phyloP scores from a whole-genome alignment of 345 rosid genomes.

The Eucalyptus curtisii region DNA sequence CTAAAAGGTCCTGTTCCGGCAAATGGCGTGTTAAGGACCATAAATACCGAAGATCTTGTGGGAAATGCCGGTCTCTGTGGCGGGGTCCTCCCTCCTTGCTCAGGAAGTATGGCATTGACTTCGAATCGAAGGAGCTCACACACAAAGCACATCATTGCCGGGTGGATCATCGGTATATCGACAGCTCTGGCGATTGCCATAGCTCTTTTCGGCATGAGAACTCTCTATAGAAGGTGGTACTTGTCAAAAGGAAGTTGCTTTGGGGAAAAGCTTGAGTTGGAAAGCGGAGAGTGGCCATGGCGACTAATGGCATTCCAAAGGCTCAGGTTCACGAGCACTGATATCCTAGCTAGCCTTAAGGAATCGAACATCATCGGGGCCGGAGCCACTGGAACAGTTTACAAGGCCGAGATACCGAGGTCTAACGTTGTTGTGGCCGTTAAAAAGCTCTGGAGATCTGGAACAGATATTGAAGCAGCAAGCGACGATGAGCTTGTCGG shows the following conservation, averaged over 20 bases:
- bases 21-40: constrained; percentile 64
- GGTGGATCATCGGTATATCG: constrained; percentile 60
- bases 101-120: constrained; percentile 5
- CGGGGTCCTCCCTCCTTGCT: constrained; percentile 70
- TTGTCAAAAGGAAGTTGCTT: constrained; percentile 32
- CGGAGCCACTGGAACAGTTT: constrained; percentile 89
- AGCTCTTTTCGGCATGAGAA: constrained; percentile 19
- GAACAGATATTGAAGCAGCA: constrained; percentile 46
- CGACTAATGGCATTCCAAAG: constrained; percentile 85
- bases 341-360: constrained; percentile 55
- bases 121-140: constrained; percentile 26
- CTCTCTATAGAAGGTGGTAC: constrained; percentile 44
- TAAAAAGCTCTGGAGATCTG: constrained; percentile 81
- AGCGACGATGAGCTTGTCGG: constrained; percentile 55
- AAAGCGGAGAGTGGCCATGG: constrained; percentile 86
- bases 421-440: constrained; percentile 54
- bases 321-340: constrained; percentile 65
- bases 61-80: constrained; percentile 82
- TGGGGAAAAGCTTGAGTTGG: constrained; percentile 29
- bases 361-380: constrained; percentile 82
- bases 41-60: constrained; percentile 59
- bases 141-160: constrained; percentile 36
- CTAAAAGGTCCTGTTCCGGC: constrained; percentile 76
- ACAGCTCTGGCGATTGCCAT: constrained; percentile 41
- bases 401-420: constrained; percentile 62